Percentiles rank a stretch among this genome's conserved stretches.
Conservation (phyloP, 306 rosid species). For the Dalbergia cultrata region DNA sequence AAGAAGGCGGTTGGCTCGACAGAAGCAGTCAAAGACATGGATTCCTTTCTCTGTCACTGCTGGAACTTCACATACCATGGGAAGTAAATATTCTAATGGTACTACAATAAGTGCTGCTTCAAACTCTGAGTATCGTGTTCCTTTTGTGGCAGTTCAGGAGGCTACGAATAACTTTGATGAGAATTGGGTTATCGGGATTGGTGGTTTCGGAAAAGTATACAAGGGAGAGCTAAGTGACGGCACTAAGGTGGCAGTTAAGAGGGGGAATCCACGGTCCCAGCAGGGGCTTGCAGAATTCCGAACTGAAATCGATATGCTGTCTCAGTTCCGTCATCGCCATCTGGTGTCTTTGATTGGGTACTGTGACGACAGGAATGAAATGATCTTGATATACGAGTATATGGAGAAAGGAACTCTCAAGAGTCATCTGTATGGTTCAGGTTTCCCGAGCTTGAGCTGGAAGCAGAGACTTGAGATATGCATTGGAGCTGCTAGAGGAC, state of each 20-base stretch:
- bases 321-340: constrained; percentile 95
- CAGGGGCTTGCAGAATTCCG: constrained; percentile 87
- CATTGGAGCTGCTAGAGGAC: constrained; percentile 95
- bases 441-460: constrained; percentile 80
- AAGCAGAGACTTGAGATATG: constrained; percentile 86
- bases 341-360: constrained; percentile 89
- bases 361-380: constrained; percentile 90
- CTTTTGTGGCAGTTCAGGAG: constrained; percentile 76
- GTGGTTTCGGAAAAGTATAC: constrained; percentile 91
- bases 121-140: constrained; percentile 67
- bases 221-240: constrained; percentile 78
- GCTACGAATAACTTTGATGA: constrained; percentile 85
- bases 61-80: constrained; percentile 76
- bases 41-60: constrained; percentile 69
- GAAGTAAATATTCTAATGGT: constrained; percentile 79
- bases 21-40: constrained; percentile 74
- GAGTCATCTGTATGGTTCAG: constrained; percentile 85
- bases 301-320: constrained; percentile 90
- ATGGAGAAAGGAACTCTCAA: constrained; percentile 95
- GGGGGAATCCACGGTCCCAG: constrained; percentile 85
- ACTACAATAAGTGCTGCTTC: constrained; percentile 72
- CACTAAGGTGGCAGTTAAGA: constrained; percentile 88
- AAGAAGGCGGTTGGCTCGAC: constrained; percentile 56
- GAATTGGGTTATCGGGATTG: constrained; percentile 82
- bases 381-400: constrained; percentile 89